These are phyloP conservation scores for Trifolium subterraneum DNA, from an alignment of 306 rosid genomes.

Conservation along the genomic window DNA sequence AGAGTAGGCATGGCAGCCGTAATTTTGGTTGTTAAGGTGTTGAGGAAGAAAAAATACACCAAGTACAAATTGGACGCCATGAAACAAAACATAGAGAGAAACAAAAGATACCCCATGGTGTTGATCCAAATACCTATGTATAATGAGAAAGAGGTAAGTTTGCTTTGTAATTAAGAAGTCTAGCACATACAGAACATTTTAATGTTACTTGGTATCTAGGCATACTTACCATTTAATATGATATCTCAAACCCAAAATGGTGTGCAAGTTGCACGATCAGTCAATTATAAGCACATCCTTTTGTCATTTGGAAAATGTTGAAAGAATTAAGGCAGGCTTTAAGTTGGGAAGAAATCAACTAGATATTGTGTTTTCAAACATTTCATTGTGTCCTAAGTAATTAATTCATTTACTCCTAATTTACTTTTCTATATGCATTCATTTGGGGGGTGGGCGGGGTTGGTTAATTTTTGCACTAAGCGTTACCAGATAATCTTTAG, in stretches of 20 bases:
- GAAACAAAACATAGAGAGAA: conserved; percentile 52
- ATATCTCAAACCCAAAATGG: conserved; percentile 22
- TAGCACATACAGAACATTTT: conserved; percentile 15
- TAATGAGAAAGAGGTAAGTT: conserved; percentile 66
- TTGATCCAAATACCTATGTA: conserved; percentile 68
- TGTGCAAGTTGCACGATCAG: conserved; percentile 2
- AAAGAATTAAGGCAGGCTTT: conserved; percentile 3
- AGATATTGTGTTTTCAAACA: conserved; percentile 26
- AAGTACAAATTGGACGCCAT: conserved; percentile 55
- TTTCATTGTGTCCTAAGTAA: conserved; percentile 26
- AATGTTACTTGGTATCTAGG: conserved; percentile 12
- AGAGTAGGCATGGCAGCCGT: conserved; percentile 55
- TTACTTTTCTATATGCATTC: conserved; percentile 16
- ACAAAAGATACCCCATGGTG: conserved; percentile 53
- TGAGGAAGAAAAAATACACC: conserved; percentile 57
- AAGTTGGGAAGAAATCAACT: conserved; percentile 39
- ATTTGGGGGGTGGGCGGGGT: background rate
- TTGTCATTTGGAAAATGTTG: conserved; percentile 22
- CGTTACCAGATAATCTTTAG: conserved; percentile 30
- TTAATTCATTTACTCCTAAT: conserved; percentile 7
- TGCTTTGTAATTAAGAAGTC: conserved; percentile 20
- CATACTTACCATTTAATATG: conserved; percentile 30
- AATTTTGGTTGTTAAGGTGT: conserved; percentile 52
- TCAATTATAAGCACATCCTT: conserved; percentile 14
- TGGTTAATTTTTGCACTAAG: conserved; percentile 7